Conservation (phyloP, 768 basidiomycete genomes). For the Pleurotus salmoneostramineus region DNA sequence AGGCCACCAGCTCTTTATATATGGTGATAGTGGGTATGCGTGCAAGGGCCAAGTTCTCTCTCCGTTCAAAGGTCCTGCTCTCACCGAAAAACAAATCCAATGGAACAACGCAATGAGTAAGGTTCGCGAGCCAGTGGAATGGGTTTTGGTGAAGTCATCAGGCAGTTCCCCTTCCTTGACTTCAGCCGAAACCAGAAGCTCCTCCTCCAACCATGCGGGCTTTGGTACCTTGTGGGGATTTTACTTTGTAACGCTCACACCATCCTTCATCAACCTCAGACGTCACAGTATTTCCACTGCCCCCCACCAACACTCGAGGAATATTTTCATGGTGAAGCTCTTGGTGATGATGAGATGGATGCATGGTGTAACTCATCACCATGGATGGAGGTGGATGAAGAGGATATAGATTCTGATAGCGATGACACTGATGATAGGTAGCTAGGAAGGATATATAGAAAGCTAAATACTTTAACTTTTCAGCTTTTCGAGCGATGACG, state of each 20-base stretch:
- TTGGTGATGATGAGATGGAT: slow-evolving; percentile 6
- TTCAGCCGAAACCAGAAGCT: slow-evolving; percentile 13
- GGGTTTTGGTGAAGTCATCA: slow-evolving; percentile 14
- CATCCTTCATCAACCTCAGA: slow-evolving; percentile 12
- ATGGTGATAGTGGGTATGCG: slow-evolving; percentile 9
- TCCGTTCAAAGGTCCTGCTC: slow-evolving; percentile 11
- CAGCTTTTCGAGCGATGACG: neutral
- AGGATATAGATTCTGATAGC: neutral
- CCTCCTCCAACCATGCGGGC: slow-evolving; percentile 12
- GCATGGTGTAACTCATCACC: neutral
- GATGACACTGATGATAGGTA: neutral
- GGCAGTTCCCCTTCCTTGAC: slow-evolving; percentile 14
- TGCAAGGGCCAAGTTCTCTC: slow-evolving; percentile 10
- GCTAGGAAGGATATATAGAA: neutral
- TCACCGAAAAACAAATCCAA: slow-evolving; percentile 4
- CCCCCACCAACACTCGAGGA: slow-evolving; percentile 12
- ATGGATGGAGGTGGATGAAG: neutral
- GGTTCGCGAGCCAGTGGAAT: slow-evolving; percentile 13
- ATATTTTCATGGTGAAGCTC: slow-evolving; percentile 10
- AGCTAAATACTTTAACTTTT: neutral
- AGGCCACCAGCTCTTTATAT: slow-evolving; percentile 10
- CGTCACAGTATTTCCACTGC: slow-evolving; percentile 12
- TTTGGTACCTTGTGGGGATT: slow-evolving; percentile 12
- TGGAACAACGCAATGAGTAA: slow-evolving; percentile 15
- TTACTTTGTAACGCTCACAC: slow-evolving; percentile 14